Percentiles rank a stretch among this genome's conserved stretches.
phyloP scores from a whole-genome alignment of 106 monocot genomes.

The Apostasia shenzhenica region DNA sequence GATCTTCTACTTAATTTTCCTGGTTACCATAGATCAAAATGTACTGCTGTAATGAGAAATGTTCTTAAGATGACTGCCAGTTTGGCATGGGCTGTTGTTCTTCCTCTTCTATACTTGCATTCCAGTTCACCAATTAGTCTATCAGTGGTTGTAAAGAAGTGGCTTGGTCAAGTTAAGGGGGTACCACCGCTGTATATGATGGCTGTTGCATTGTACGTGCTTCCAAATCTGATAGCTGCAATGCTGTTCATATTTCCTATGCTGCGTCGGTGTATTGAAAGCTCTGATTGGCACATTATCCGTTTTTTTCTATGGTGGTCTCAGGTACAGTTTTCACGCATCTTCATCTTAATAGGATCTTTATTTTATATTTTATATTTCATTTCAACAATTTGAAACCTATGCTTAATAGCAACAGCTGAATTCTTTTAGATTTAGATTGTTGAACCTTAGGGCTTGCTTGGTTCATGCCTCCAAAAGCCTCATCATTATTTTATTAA shows the following conservation, averaged over 20 bases:
- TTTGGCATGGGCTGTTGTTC: slow-evolving; percentile 64
- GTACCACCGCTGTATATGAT: slow-evolving; percentile 79
- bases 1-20: slow-evolving; percentile 92
- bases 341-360: neutral
- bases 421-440: neutral
- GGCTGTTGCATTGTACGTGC: slow-evolving; percentile 73
- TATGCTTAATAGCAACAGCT: too few relatives aligned
- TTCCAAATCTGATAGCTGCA: slow-evolving; percentile 70
- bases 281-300: slow-evolving; percentile 83
- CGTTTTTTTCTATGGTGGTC: slow-evolving; percentile 92
- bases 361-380: neutral
- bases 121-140: slow-evolving; percentile 31
- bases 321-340: slow-evolving; percentile 42
- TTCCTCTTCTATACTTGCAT: slow-evolving; percentile 64
- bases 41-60: slow-evolving; percentile 71
- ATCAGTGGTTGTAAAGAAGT: slow-evolving; percentile 43
- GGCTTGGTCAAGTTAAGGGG: slow-evolving; percentile 66
- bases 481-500: too few relatives aligned
- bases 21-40: slow-evolving; percentile 85
- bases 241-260: slow-evolving; percentile 84
- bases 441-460: neutral
- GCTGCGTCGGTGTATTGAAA: slow-evolving; percentile 84
- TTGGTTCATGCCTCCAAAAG: neutral
- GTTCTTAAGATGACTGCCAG: slow-evolving; percentile 76
- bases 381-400: neutral